A percentile compares a stretch with the other conserved stretches of the same genome.
phyloP scores from a whole-genome alignment of 2,329 filamentous ascomycete species.

The Colletotrichum tanaceti region DNA sequence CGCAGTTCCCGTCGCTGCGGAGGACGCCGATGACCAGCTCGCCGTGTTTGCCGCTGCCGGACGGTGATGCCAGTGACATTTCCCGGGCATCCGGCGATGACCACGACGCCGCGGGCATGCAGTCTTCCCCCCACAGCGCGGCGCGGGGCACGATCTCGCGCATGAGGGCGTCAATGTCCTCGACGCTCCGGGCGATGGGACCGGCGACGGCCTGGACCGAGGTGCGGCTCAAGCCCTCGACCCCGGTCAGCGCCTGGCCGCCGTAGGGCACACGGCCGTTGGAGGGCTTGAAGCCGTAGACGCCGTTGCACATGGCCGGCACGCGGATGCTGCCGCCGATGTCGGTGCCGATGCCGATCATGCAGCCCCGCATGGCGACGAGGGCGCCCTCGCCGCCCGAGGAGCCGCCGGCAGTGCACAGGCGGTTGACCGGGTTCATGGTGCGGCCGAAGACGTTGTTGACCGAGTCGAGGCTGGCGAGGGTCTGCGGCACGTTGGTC shows the following conservation, averaged over 20 bases:
- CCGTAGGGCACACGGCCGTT: slow-evolving; percentile 29
- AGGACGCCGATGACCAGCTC: slow-evolving; percentile 30
- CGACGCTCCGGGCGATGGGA: slow-evolving; percentile 25
- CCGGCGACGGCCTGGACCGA: slow-evolving; percentile 34
- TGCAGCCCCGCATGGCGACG: slow-evolving; percentile 26
- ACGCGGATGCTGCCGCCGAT: slow-evolving; percentile 37
- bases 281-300: slow-evolving; percentile 38
- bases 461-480: slow-evolving; percentile 41
- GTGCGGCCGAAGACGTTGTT: slow-evolving; percentile 37
- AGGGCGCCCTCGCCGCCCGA: slow-evolving; percentile 36
- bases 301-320: slow-evolving; percentile 36
- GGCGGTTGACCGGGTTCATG: slow-evolving; percentile 35
- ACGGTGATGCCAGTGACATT: neutral
- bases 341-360: slow-evolving; percentile 35
- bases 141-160: slow-evolving; percentile 29
- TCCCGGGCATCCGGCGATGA: neutral
- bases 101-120: slow-evolving; percentile 30
- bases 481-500: slow-evolving; percentile 47
- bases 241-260: slow-evolving; percentile 8
- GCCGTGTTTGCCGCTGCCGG: slow-evolving; percentile 19
- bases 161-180: slow-evolving; percentile 24
- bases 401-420: slow-evolving; percentile 34
- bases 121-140: slow-evolving; percentile 31
- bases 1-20: slow-evolving; percentile 30
- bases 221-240: slow-evolving; percentile 30